Evolutionary conservation across 2,329 filamentous ascomycete species (phyloP), one percentile per base, ranked within the genome.

Genomic region (Ilyonectria mors-panacis): DNA sequence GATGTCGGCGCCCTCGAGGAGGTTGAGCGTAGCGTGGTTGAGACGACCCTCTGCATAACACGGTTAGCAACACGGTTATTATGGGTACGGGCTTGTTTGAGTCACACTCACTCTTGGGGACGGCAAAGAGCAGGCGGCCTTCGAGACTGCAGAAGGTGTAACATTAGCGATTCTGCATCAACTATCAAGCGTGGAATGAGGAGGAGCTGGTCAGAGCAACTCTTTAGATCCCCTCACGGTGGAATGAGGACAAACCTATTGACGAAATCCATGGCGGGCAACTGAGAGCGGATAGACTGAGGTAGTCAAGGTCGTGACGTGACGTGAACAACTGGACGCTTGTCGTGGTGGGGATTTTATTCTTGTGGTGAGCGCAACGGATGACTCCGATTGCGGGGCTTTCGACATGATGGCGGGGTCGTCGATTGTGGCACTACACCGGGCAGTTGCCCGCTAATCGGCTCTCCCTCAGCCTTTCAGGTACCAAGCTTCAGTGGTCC

Each of bases 1-100:
- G 76, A 99, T 95, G 81, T 99, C 96, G 76, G 93, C 94, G 72
- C 96, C 96, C 78, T 95, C 88, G 61, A 99, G 92, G 58, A 99
- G 91, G 80, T 98, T 94, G 57, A 99, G 89, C 61, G 93, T 91
- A 65, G 94, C 90, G 83, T 94, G 89, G 82, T 98, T 93, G 62
- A 99, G 91, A 63, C 96, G 93, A 71, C 96, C 96, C 92, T 99
- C 94, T 97, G 26, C 42, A 66, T 56, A 61, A 54, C 53, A 28
- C 8, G 19, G 23, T 59, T 33, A 58, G 47, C 26, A 35, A n/a
- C 12, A 26, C 47, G n/a, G 33, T 15, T 12, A 21, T 23, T 6
- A 30, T 13, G 47, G 13, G 9, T 30, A 37, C 19, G 23, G 37
- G 5, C n/a, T 28, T 65, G 55, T 47, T 30, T 60, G 33, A 26